Percentiles rank a stretch among this genome's conserved stretches.
phyloP scores from a whole-genome alignment of 2,329 filamentous ascomycete species.

The Neocucurbitaria cava region DNA sequence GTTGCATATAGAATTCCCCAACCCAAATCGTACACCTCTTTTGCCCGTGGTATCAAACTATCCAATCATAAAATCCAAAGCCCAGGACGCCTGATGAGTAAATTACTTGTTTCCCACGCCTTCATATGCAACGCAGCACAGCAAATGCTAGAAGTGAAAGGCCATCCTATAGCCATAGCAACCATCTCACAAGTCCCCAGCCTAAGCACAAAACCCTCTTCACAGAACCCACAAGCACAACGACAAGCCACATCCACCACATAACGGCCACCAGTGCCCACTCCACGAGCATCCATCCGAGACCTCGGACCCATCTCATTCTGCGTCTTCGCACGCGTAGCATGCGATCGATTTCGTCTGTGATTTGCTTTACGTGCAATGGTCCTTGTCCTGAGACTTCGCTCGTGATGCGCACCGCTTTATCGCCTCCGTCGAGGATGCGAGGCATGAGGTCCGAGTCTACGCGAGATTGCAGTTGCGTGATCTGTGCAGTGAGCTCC shows the following conservation, averaged over 20 bases:
- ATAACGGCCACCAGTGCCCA: constrained; percentile 88
- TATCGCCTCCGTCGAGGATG: constrained; percentile 73
- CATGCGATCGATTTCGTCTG: constrained; percentile 73
- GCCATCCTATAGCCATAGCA: constrained; percentile 68
- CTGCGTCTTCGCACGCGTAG: constrained; percentile 76
- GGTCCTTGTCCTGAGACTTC: constrained; percentile 80
- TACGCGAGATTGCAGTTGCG: constrained; percentile 54
- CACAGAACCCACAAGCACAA: constrained; percentile 74
- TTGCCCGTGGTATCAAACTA: constrained; percentile 5
- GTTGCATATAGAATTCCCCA: neutral
- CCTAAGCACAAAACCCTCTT: constrained; percentile 68
- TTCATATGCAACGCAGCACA: constrained; percentile 5
- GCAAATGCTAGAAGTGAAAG: neutral
- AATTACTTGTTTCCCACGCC: neutral
- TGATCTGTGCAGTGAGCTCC: constrained; percentile 53
- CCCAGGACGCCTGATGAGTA: neutral
- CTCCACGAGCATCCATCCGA: constrained; percentile 83
- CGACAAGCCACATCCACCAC: constrained; percentile 94
- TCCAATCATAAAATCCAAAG: constrained; percentile 2
- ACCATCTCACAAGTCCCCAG: constrained; percentile 72
- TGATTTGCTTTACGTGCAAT: constrained; percentile 79
- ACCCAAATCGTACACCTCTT: constrained; percentile 9
- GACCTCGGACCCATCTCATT: constrained; percentile 75
- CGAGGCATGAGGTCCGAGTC: constrained; percentile 62
- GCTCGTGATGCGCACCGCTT: constrained; percentile 78